phyloP scores from a whole-genome alignment of 2,329 filamentous ascomycete genomes.

The Fusarium nanum region DNA sequence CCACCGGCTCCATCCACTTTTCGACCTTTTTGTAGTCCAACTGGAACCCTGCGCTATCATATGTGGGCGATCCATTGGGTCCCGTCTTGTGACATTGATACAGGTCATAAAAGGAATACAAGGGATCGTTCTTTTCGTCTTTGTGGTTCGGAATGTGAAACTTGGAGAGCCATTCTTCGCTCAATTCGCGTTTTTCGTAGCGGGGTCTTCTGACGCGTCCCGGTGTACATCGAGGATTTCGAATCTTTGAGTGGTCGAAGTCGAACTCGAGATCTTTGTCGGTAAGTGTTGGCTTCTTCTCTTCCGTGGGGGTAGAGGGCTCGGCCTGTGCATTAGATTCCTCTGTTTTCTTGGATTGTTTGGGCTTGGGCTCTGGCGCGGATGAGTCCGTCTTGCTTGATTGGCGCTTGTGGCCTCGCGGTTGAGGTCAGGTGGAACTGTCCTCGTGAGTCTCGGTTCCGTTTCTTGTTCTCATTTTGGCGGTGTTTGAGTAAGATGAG shows the following conservation, averaged over 20 bases:
- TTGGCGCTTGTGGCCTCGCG: slow-evolving; percentile 12
- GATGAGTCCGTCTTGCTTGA: neutral
- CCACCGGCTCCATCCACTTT: slow-evolving; percentile 36
- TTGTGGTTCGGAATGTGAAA: slow-evolving; percentile 22
- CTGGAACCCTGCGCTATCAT: slow-evolving; percentile 31
- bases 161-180: slow-evolving; percentile 20
- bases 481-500: fast-evolving
- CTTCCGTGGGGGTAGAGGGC: neutral
- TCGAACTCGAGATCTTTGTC: slow-evolving; percentile 28
- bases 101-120: slow-evolving; percentile 11
- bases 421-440: neutral
- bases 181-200: neutral
- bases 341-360: neutral
- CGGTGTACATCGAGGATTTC: slow-evolving; percentile 28
- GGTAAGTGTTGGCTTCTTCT: slow-evolving; percentile 1
- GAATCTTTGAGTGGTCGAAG: slow-evolving; percentile 26
- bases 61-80: slow-evolving; percentile 26
- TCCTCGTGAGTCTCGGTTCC: slow-evolving; percentile 5
- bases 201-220: slow-evolving; percentile 23
- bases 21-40: slow-evolving; percentile 35
- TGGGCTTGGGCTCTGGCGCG: slow-evolving; percentile 1
- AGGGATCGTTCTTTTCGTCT: neutral
- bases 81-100: slow-evolving; percentile 35
- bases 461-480: slow-evolving; percentile 17
- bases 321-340: neutral